These are phyloP conservation scores for Carpinus viminea DNA, from an alignment of 306 rosid species.

Conservation along the genomic window DNA sequence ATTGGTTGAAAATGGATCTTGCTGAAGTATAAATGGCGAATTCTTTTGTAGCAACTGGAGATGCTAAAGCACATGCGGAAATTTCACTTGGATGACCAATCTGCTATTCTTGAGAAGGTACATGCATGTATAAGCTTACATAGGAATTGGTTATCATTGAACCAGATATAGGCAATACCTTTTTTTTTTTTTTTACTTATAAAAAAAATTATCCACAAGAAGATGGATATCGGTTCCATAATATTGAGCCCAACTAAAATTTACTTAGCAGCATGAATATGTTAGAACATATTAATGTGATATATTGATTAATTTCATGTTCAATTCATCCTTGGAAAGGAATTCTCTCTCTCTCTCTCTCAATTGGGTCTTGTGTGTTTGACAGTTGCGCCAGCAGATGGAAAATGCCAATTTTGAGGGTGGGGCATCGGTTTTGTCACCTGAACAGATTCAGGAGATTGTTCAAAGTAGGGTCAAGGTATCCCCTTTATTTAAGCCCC, in stretches of 20 bases:
- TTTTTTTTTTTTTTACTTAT: no score
- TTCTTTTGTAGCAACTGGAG: constrained; percentile 70
- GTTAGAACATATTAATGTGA: not conserved
- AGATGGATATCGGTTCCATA: not conserved
- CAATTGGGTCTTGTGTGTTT: constrained; percentile 16
- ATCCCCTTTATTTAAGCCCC: constrained; percentile 52
- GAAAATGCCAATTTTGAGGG: constrained; percentile 55
- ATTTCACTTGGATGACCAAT: constrained; percentile 71
- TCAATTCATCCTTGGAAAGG: not conserved
- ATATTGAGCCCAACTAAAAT: not conserved
- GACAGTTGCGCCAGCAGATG: constrained; percentile 67
- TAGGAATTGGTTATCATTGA: not conserved
- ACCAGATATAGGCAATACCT: not conserved
- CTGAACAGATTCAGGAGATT: constrained; percentile 63
- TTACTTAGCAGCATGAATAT: not conserved
- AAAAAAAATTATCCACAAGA: not conserved
- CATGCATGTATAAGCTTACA: not conserved
- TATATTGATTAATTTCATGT: not conserved
- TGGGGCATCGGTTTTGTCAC: constrained; percentile 50
- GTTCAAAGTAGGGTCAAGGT: constrained; percentile 48
- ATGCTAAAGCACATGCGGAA: constrained; percentile 79
- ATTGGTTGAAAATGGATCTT: constrained; percentile 18
- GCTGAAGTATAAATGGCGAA: constrained; percentile 16
- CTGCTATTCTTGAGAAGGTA: constrained; percentile 82
- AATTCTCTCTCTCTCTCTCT: not conserved